Conservation (phyloP, 352 stramenopile species). For the Nothophytophthora sp. region DNA sequence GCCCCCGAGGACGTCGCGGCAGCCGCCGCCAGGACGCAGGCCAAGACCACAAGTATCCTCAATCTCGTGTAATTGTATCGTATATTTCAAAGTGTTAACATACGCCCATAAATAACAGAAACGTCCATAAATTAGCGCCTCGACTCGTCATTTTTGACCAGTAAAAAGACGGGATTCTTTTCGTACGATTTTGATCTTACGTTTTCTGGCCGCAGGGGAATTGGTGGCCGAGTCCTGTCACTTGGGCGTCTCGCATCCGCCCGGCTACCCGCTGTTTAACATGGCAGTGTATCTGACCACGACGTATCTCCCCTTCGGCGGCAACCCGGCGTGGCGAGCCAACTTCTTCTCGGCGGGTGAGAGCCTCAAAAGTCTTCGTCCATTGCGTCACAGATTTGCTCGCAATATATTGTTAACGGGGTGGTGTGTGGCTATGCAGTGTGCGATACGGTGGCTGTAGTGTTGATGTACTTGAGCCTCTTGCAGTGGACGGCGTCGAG, state of each 20-base stretch:
- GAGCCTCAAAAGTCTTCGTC: conserved; percentile 1
- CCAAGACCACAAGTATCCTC: too few species aligned
- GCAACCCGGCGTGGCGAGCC: conserved; percentile 73
- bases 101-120: too few species aligned
- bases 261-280: conserved; percentile 95
- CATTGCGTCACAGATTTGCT: too few species aligned
- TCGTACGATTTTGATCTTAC: too few species aligned
- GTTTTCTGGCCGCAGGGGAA: too few species aligned
- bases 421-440: conserved; percentile 35
- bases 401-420: background rate
- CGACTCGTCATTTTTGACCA: too few species aligned
- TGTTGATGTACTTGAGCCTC: conserved; percentile 62
- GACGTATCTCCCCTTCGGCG: conserved; percentile 27
- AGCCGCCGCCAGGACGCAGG: too few species aligned
- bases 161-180: too few species aligned
- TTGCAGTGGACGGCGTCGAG: conserved; percentile 42
- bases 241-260: conserved; percentile 93
- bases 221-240: conserved; percentile 94
- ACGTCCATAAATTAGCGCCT: too few species aligned
- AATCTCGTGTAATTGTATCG: too few species aligned
- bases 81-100: too few species aligned
- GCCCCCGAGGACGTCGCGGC: too few species aligned
- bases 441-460: conserved; percentile 51
- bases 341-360: conserved; percentile 89
- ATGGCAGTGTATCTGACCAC: conserved; percentile 82